Base-by-base conservation (phyloP, 768 basidiomycete genomes). In the Xerocomus potaroensis region DNA sequence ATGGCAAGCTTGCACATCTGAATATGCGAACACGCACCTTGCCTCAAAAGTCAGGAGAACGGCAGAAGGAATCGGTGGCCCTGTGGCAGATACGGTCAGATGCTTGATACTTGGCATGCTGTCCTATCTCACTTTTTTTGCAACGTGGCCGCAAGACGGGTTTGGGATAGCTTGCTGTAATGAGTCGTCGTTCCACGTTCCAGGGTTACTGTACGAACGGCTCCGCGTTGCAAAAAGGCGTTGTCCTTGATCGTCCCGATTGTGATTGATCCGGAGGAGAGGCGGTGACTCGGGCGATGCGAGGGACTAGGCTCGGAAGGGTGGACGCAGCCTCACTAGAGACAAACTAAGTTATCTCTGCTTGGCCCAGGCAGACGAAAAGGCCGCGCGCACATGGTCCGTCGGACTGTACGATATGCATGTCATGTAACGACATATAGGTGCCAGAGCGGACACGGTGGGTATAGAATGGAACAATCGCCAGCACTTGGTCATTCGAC, bases 171-270 rank as follows among this genome's bases (percentile, higher is more conserved):
- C n/a, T n/a, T n/a, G n/a, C n/a, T n/a, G n/a, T n/a, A n/a, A n/a
- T n/a, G n/a, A n/a, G n/a, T n/a, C n/a, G n/a, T n/a, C n/a, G n/a
- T n/a, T n/a, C 49, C 63, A 63, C 63, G 62, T 63, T 65, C 48
- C 43, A 54, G 62, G 62, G 63, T 62, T 39, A 24, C 38, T 39
- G 38, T 49, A 8, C 41, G 48, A 43, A 40, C 63, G 54, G 60
- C 22, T 35, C 60, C 60, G 58, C 41, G 30, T 22, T 23, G 34
- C 40, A 26, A 43, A 30, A 30, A 44, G 29, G 34, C 11, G 30
- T 21, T 42, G 30, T 11, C n/a, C n/a, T n/a, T n/a, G n/a, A n/a
- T n/a, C n/a, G n/a, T n/a, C 36, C 43, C 29, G 36, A 41, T 24
- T 14, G n/a, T 38, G 27, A 47, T 43, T 53, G 59, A 43, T 59